A percentile compares a stretch with the other conserved stretches of the same genome.
phyloP scores from a whole-genome alignment of 345 rosid genomes.

The Erodium maritimum region DNA sequence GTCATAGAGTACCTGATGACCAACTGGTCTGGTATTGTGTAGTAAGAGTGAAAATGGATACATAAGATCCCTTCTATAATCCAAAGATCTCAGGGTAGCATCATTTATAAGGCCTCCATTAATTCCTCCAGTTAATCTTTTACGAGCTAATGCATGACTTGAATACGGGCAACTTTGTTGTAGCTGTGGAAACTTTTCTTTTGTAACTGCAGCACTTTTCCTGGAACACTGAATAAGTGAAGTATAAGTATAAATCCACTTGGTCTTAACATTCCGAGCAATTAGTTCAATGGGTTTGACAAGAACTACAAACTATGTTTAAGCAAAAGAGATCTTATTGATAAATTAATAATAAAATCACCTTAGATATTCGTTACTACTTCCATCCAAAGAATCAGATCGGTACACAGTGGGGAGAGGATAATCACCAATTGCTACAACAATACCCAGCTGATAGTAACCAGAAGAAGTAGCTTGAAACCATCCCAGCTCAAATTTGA shows the following conservation, averaged over 20 bases:
- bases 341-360: slow-evolving; percentile 12
- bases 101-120: slow-evolving; percentile 81
- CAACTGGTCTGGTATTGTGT: slow-evolving; percentile 80
- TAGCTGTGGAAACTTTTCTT: slow-evolving; percentile 36
- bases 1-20: slow-evolving; percentile 57
- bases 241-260: no score
- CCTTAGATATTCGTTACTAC: slow-evolving; percentile 40
- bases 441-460: slow-evolving; percentile 87
- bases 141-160: slow-evolving; percentile 63
- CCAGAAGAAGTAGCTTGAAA: slow-evolving; percentile 98
- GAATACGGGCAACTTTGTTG: slow-evolving; percentile 44
- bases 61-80: slow-evolving; percentile 55
- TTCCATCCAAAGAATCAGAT: slow-evolving; percentile 31
- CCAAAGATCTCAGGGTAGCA: slow-evolving; percentile 58
- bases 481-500: slow-evolving; percentile 85
- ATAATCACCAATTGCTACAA: slow-evolving; percentile 61
- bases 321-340: no score
- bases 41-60: slow-evolving; percentile 69
- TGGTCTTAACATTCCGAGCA: no score
- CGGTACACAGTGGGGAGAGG: slow-evolving; percentile 26
- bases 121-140: slow-evolving; percentile 77
- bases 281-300: no score
- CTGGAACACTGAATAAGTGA: slow-evolving; percentile 20
- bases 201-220: slow-evolving; percentile 31
- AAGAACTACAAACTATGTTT: no score